Percentiles rank a stretch among this genome's conserved stretches.
Conservation (phyloP, 148 eudicot species). For the Heliamphora exappendiculata region DNA sequence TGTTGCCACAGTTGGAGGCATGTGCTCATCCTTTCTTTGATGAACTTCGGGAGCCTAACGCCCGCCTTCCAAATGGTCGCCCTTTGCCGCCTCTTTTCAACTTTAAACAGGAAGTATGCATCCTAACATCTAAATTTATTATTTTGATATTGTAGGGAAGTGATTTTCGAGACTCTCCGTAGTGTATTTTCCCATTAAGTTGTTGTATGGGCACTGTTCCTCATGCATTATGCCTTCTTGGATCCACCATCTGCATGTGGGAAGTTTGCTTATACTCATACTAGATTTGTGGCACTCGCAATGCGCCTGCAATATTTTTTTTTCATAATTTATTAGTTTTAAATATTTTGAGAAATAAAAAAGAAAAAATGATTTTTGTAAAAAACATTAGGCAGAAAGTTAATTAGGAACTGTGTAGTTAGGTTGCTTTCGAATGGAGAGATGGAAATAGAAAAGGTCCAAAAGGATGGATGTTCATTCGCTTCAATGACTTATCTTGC, state of each 20-base stretch:
- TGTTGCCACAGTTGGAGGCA: constrained; percentile 72
- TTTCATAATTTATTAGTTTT: too few species aligned
- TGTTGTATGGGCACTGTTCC: not conserved
- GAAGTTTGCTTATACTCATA: not conserved
- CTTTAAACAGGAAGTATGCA: constrained; percentile 83
- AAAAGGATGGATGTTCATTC: too few species aligned
- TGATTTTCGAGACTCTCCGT: not conserved
- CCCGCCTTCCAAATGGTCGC: constrained; percentile 88
- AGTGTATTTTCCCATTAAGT: not conserved
- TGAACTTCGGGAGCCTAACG: constrained; percentile 87
- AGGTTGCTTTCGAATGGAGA: too few species aligned
- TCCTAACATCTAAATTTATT: constrained; percentile 5
- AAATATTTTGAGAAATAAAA: too few species aligned
- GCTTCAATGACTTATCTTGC: too few species aligned
- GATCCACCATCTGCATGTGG: not conserved
- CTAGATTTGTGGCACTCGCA: too few species aligned
- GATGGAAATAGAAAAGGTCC: too few species aligned
- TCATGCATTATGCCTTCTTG: not conserved
- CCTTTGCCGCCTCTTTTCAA: constrained; percentile 86
- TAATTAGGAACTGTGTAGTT: too few species aligned
- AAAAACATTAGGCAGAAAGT: too few species aligned
- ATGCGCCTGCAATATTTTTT: too few species aligned
- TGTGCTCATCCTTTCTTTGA: constrained; percentile 92
- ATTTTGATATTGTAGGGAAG: not conserved
- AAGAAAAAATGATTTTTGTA: too few species aligned